Evolutionary conservation across 1,139 yeast species (phyloP).

Genomic region (Diutina neorugosa): DNA sequence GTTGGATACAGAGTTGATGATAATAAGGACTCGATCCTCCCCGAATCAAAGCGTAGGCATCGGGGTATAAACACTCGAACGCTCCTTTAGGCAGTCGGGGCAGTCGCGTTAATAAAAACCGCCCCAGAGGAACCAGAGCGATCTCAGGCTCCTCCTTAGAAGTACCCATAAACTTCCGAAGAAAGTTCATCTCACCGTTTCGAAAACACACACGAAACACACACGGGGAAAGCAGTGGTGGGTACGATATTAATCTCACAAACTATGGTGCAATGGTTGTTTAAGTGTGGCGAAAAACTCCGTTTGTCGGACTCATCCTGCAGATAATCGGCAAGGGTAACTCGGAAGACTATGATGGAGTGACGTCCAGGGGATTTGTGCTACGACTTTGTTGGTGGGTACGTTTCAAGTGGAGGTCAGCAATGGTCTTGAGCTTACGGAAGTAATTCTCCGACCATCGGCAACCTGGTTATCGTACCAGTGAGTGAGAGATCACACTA

Average conservation of each 20-base stretch:
- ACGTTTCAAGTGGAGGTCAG: no score
- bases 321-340: not conserved
- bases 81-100: constrained; percentile 80
- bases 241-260: no score
- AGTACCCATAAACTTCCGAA: constrained; percentile 56
- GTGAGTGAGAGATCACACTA: no score
- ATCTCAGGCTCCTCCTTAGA: constrained; percentile 46
- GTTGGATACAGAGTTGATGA: constrained; percentile 61
- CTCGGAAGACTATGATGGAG: not conserved
- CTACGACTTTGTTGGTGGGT: no score
- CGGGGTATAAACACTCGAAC: constrained; percentile 66
- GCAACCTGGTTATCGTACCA: no score
- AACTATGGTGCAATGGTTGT: not conserved
- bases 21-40: constrained; percentile 54
- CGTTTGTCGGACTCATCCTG: not conserved
- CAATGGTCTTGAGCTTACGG: no score
- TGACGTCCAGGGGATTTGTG: no score
- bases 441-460: no score
- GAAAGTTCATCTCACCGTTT: constrained; percentile 49
- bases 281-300: not conserved
- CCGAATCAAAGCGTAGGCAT: constrained; percentile 64
- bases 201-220: not conserved
- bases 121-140: constrained; percentile 68
- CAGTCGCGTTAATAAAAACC: constrained; percentile 59
- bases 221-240: not conserved